Evolutionary conservation across 169 alveolate genomes (phyloP).

Genomic region (Plasmodium gaboni): DNA sequence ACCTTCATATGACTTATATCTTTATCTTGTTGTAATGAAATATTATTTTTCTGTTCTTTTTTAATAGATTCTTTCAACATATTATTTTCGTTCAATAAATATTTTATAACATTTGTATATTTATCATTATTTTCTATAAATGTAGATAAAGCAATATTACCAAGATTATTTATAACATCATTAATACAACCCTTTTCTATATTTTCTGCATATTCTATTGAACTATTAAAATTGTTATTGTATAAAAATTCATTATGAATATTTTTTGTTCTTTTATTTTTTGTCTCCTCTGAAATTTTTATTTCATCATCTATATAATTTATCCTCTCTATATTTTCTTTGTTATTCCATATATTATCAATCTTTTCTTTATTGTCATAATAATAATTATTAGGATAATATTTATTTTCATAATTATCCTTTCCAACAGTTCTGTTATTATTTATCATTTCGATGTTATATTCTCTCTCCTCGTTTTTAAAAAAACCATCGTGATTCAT

Average conservation of each 20-base stretch:
- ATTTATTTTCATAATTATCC: conserved; percentile 15
- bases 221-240: not conserved
- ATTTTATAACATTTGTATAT: conserved; percentile 56
- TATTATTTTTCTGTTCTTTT: conserved; percentile 11
- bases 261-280: too few relatives aligned
- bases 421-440: not conserved
- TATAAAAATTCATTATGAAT: too few relatives aligned
- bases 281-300: too few relatives aligned
- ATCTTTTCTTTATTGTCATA: too few relatives aligned
- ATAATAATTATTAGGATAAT: too few relatives aligned
- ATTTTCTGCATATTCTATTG: too few relatives aligned
- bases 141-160: conserved; percentile 60
- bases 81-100: conserved; percentile 62
- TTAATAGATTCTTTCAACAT: conserved; percentile 49
- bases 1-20: not conserved
- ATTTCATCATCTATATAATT: too few relatives aligned
- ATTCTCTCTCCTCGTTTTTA: not conserved
- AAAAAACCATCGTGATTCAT: not conserved
- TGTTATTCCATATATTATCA: too few relatives aligned
- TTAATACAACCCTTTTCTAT: conserved; percentile 5
- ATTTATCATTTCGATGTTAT: conserved; percentile 3
- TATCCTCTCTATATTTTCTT: too few relatives aligned
- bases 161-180: conserved; percentile 47
- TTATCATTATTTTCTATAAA: conserved; percentile 69
- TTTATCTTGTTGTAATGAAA: conserved; percentile 2